Base-by-base conservation (phyloP, 2,329 filamentous ascomycete species). In the Aaosphaeria pasadenensis region DNA sequence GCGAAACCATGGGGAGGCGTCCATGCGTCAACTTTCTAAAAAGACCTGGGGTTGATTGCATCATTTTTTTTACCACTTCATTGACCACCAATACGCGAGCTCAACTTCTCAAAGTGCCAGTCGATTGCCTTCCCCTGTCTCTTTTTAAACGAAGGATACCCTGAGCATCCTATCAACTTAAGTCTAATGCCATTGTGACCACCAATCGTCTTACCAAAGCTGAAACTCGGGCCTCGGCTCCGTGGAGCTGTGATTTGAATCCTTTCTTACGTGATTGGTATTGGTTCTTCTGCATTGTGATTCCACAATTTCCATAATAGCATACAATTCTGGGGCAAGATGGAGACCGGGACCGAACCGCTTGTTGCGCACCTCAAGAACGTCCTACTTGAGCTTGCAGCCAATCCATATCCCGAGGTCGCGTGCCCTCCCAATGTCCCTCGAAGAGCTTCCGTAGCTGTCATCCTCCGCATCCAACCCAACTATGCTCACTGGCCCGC, bases 361-460 rank as follows among this genome's bases (percentile, higher is more conserved):
- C 63, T 76, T 7, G 57, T 74, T 33, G 47, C 55, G 9, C 67
- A 75, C 45, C 69, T 77, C 30, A 71, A 73, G 40, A 54, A 63
- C 7, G 66, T 76, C 30, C 70, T 78, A 13, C 59, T 67, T 30
- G 64, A 72, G 44, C 69, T 80, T 44, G 62, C 67, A 42, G 55
- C 67, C 4, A 66, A 74, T 45, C 75, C 77, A 17, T 80, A 78
- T 53, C 76, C 78, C 1, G 64, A 74, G 38, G 66, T 81, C 39
- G 65, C 72, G 11, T 77, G 74, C 45, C 77, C 78, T 28, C 73
- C 77, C 17, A 63, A 66, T 32, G 74, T 77, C 56, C 77, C 76
- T 50, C 82, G 81, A 61, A 77, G 84, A 51, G 84, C 84, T n/a
- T 84, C 83, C 3, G 84, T 87, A 38, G 83, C 84, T 24, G 67